Evolutionary conservation across 2,329 filamentous ascomycete species (phyloP), one percentile per base, ranked within the genome.

Genomic region (Pseudogymnoascus sp.): DNA sequence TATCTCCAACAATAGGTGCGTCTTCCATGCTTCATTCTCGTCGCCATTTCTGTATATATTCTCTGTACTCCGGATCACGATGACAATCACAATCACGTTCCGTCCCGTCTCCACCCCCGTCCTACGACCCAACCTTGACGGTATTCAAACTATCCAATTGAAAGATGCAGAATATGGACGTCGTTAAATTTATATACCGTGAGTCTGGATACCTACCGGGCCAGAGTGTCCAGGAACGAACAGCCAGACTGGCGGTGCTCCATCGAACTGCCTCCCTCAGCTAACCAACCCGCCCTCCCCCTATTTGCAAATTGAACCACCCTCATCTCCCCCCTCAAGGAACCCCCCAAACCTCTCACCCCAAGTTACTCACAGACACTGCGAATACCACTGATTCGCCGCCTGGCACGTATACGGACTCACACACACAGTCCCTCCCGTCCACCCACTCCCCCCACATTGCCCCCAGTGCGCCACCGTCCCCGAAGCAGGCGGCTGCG

Each of bases 351-450:
- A 19, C 40, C 40, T 4, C 19, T 23, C 40, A 23, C 40, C 40
- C 2, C 2, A 15, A 13, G 6, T 13, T n/a, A 64, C 17, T 71
- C 71, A 75, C 68, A 73, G 67, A 68, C 74, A 75, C 69, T 76
- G 74, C 31, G 67, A 73, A 65, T 77, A 77, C 64, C 72, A 77
- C n/a, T 66, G 64, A 68, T 74, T 77, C 65, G 66, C 62, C 50
- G 66, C 66, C 29, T 70, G 72, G 69, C 75, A 77, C 29, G 65
- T 71, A 53, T 67, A 72, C 19, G 71, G 71, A 15, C 67, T 65
- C 5, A 67, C 70, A 68, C 75, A 77, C 7, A 64, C 64, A 19
- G 71, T 74, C 21, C 71, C 64, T 46, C 74, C 75, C n/a, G 64
- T 70, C 60, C 68, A 75, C 17, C 70, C 70, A 23, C 65, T 65